Evolutionary conservation across 768 basidiomycete genomes (phyloP), one percentile per base, ranked within the genome.

Genomic region (Glaciozyma martinii): DNA sequence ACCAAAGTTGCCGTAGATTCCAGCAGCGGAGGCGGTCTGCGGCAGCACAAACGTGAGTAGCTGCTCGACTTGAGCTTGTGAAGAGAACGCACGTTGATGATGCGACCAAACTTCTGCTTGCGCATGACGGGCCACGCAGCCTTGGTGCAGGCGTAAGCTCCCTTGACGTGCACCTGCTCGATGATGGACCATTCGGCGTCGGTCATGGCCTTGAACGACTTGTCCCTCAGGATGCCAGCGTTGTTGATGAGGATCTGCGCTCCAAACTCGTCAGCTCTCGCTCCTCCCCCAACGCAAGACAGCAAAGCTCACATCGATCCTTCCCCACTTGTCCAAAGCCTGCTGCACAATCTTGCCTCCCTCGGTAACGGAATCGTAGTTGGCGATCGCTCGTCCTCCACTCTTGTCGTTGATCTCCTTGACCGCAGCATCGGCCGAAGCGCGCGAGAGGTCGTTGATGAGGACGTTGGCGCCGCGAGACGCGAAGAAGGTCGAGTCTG

Each of bases 101-200:
- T 81, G 61, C 93, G 85, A 7, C 95, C 95, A 70, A 89, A 97
- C 80, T 92, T 88, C 76, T 93, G 90, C 72, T 88, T 90, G 70
- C 92, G 83, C 81, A 99, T 94, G 74, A 88, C 79, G 18, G 92
- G 90, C 95, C 95, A 99, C 42, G 84, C 92, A 46, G 95, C 93
- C 76, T 92, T 94, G 42, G 89, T 88, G 76, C 90, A 92, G 10
- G 90, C 80, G 76, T 85, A 98, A 0, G 94, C 87, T 49, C 92
- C 94, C 78, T 94, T 97, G 69, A 99, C 77, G 74, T 98, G 95
- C 32, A 68, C 72, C 18, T 66, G 67, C n/a, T 71, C 66, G 30
- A 74, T 65, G 23, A 65, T 49, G 65, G 72, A 67, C 62, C 66
- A 74, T 59, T 76, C 76, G 56, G 85, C 82, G 76, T 98, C 93